A percentile compares a stretch with the other conserved stretches of the same genome.
These are phyloP conservation scores for Petunia secreta DNA, from an alignment of 257 asterid genomes.

Conservation along the genomic window DNA sequence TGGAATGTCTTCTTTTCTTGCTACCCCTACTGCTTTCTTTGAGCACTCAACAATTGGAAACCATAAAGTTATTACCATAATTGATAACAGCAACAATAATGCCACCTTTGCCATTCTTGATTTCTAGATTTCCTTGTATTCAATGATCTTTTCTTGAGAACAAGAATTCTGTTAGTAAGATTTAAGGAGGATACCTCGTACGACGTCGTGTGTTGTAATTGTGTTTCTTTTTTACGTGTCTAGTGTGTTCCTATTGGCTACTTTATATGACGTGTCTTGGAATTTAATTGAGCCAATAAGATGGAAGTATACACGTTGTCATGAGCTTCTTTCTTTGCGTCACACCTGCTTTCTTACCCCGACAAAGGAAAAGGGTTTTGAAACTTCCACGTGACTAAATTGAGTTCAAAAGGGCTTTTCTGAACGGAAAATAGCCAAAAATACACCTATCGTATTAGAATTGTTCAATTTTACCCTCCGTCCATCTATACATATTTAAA, in stretches of 20 bases:
- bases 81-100: constrained; percentile 24
- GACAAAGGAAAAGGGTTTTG: too few species aligned
- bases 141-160: neutral
- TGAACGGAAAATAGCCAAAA: too few species aligned
- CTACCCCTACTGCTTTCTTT: constrained; percentile 68
- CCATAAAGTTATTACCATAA: constrained; percentile 38
- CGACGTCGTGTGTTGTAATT: neutral
- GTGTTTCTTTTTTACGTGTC: constrained; percentile 36
- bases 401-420: too few species aligned
- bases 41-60: constrained; percentile 54
- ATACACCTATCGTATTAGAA: too few species aligned
- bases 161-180: neutral
- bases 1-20: constrained; percentile 90
- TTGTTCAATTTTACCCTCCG: too few species aligned
- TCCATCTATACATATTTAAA: too few species aligned
- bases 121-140: neutral
- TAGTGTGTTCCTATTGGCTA: constrained; percentile 39
- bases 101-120: constrained; percentile 45
- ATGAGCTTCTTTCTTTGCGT: neutral
- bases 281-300: neutral
- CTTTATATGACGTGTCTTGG: neutral
- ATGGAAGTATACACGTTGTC: neutral
- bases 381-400: too few species aligned
- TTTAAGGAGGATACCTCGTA: neutral
- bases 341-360: too few species aligned